These are phyloP conservation scores for Ganoderma lucidum DNA, from an alignment of 1,284 basidiomycete genomes.

Conservation along the genomic window DNA sequence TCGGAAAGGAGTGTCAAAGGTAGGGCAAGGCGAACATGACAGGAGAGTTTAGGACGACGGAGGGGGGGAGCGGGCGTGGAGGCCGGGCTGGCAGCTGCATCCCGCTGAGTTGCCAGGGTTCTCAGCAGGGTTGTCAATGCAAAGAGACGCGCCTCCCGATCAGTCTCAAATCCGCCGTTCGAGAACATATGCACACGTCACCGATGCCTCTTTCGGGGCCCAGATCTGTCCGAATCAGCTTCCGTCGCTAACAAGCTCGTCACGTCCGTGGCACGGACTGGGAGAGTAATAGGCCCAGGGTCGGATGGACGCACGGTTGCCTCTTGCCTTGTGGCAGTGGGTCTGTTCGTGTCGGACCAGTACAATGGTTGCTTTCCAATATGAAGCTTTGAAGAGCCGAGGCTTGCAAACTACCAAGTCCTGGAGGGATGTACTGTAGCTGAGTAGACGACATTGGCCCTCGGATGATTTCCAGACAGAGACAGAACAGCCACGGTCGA, in stretches of 20 bases:
- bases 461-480: background rate
- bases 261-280: background rate
- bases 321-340: background rate
- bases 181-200: slow-evolving; percentile 14
- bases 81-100: background rate
- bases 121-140: background rate
- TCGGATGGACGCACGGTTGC: background rate
- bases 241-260: slow-evolving; percentile 1
- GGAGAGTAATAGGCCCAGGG: background rate
- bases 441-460: background rate
- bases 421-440: background rate
- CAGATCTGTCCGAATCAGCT: slow-evolving; percentile 8
- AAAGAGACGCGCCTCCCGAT: slow-evolving; percentile 16
- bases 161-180: slow-evolving; percentile 12
- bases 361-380: background rate
- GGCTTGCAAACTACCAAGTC: background rate
- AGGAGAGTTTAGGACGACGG: background rate
- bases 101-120: slow-evolving; percentile 15
- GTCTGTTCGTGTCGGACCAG: background rate
- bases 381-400: too few relatives aligned
- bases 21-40: slow-evolving; percentile 1
- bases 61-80: slow-evolving; percentile 8
- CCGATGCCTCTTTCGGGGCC: slow-evolving; percentile 3
- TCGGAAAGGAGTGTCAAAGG: slow-evolving; percentile 7
- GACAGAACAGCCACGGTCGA: slow-evolving; percentile 1